Conservation (phyloP, 192 early-diverging fungal genomes). For the Linnemannia zychae region DNA sequence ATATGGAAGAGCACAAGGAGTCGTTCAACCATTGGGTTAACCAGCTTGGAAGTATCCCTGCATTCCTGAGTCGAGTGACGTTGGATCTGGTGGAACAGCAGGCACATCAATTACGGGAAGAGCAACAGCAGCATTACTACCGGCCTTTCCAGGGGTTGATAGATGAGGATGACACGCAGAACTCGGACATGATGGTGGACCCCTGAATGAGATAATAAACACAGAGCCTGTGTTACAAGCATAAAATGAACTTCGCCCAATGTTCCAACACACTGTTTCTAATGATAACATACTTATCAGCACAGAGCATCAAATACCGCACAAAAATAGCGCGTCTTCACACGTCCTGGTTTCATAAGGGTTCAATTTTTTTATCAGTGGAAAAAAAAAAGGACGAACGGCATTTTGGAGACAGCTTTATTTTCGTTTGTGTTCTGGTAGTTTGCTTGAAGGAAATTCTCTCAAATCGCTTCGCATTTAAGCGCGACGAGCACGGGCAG, state of each 20-base stretch:
- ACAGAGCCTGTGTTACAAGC: background rate
- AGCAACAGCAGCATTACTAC: constrained; percentile 5
- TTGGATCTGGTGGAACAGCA: constrained; percentile 73
- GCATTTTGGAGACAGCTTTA: background rate
- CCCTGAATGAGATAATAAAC: background rate
- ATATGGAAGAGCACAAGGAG: constrained; percentile 67
- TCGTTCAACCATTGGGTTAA: constrained; percentile 77
- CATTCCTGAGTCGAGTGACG: constrained; percentile 83
- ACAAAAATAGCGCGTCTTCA: too few relatives aligned
- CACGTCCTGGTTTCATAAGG: too few relatives aligned
- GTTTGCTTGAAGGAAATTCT: background rate
- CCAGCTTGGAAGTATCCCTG: constrained; percentile 82
- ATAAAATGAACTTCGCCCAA: background rate
- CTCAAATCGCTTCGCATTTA: constrained; percentile 22
- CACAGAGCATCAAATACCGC: too few relatives aligned
- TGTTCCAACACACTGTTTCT: too few relatives aligned
- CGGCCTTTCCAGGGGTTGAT: background rate
- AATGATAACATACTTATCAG: background rate
- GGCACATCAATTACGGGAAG: constrained; percentile 10
- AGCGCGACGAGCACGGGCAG: constrained; percentile 64
- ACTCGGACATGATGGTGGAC: constrained; percentile 48
- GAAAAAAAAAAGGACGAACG: constrained; percentile 2
- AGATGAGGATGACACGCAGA: constrained; percentile 35
- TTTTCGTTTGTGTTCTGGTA: background rate
- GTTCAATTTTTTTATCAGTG: too few relatives aligned